These are phyloP conservation scores for Monosporozyma unispora DNA, from an alignment of 805 yeast species.

Conservation along the genomic window DNA sequence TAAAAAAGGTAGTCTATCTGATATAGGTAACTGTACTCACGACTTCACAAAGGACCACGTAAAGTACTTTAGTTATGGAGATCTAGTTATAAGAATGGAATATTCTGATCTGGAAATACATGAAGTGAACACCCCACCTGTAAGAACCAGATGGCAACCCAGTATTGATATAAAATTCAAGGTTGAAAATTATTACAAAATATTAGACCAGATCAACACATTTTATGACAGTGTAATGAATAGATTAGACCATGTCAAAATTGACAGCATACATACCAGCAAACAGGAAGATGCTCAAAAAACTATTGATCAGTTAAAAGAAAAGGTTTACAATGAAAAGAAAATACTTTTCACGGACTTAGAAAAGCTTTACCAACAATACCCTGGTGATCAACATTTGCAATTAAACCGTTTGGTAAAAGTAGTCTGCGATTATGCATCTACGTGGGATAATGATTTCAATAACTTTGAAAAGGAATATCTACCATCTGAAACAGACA, in stretches of 20 bases:
- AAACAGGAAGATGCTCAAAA: slow-evolving; percentile 59
- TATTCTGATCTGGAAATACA: slow-evolving; percentile 66
- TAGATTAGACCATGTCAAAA: slow-evolving; percentile 66
- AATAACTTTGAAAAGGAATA: slow-evolving; percentile 67
- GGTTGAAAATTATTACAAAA: slow-evolving; percentile 47
- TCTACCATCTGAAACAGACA: slow-evolving; percentile 88
- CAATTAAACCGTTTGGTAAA: slow-evolving; percentile 62
- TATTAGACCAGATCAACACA: slow-evolving; percentile 41
- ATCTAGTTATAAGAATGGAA: slow-evolving; percentile 69
- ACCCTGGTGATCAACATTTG: slow-evolving; percentile 57
- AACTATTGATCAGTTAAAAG: slow-evolving; percentile 49
- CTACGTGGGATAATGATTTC: slow-evolving; percentile 80
- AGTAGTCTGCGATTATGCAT: slow-evolving; percentile 70
- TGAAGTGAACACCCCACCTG: slow-evolving; percentile 70
- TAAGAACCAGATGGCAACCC: slow-evolving; percentile 63
- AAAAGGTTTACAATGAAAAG: slow-evolving; percentile 44
- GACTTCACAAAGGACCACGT: slow-evolving; percentile 75
- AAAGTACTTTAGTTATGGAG: slow-evolving; percentile 75
- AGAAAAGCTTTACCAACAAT: slow-evolving; percentile 42
- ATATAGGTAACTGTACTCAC: slow-evolving; percentile 63
- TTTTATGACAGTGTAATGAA: slow-evolving; percentile 69
- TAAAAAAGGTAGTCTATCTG: slow-evolving; percentile 42
- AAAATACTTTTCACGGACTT: slow-evolving; percentile 37
- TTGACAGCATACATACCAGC: slow-evolving; percentile 62
- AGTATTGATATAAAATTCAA: slow-evolving; percentile 61